phyloP scores from a whole-genome alignment of 1,139 yeast genomes.

The Kodamaea sp. region DNA sequence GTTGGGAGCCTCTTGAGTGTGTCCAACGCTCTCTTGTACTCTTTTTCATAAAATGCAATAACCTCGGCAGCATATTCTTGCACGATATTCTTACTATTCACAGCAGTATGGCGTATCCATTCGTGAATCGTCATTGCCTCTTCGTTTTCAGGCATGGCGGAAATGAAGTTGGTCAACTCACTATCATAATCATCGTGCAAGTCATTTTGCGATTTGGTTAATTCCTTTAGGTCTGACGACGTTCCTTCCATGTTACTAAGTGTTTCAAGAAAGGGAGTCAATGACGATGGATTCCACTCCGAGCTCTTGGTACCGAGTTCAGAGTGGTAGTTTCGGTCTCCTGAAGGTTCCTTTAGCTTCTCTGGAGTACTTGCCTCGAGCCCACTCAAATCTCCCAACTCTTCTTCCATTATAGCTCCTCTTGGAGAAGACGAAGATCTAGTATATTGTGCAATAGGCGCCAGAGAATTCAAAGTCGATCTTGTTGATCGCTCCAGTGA shows the following conservation, averaged over 20 bases:
- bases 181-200: slow-evolving; percentile 64
- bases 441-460: slow-evolving; percentile 13
- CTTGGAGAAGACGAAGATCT: slow-evolving; percentile 7
- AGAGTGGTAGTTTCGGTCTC: not conserved
- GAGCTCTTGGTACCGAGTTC: not conserved
- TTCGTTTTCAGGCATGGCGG: slow-evolving; percentile 70
- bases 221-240: slow-evolving; percentile 17
- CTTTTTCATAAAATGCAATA: slow-evolving; percentile 43
- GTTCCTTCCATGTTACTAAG: slow-evolving; percentile 43
- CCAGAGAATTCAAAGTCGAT: slow-evolving; percentile 5
- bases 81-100: slow-evolving; percentile 35
- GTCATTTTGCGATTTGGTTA: slow-evolving; percentile 22
- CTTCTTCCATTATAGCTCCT: slow-evolving; percentile 1
- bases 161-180: slow-evolving; percentile 59
- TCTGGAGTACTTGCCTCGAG: slow-evolving; percentile 25
- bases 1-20: slow-evolving; percentile 28
- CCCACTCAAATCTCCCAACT: slow-evolving; percentile 7
- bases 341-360: slow-evolving; percentile 9
- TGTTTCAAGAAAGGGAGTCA: slow-evolving; percentile 29
- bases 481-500: too few relatives aligned
- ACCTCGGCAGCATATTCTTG: slow-evolving; percentile 48
- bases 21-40: slow-evolving; percentile 44
- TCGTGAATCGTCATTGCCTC: slow-evolving; percentile 67
- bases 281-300: slow-evolving; percentile 16
- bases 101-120: slow-evolving; percentile 63